Base-by-base conservation (phyloP, 257 asterid genomes). In the Asclepias syriaca region DNA sequence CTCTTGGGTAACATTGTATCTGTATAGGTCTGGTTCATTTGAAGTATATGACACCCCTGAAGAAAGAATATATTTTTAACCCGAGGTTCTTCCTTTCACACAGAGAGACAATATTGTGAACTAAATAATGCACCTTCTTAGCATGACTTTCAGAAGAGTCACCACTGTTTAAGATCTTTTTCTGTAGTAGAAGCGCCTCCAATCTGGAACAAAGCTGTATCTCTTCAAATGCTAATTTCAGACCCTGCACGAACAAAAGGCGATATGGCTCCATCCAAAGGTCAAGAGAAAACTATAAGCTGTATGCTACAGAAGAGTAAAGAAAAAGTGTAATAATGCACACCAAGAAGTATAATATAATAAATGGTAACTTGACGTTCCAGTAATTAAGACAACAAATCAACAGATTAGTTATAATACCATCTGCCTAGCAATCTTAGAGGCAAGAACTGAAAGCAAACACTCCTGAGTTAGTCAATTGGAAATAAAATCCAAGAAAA, bases 141-240 rank as follows among this genome's bases (percentile, higher is more conserved):
- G 55, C 66, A 75, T 82, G 90, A 75, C 66, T 79, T 64, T 74
- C 80, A 61, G 85, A 75, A 74, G 88, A 69, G 46, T 78, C 86
- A 65, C 81, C 84, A 60, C 34, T 78, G 56, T 74, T 81, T 53
- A 87, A 76, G 45, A 68, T 61, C 81, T 89, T 91, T 84, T 91
- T 89, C 76, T 78, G 81, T 68, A 68, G 61, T 63, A 90, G 74
- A 83, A 91, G 93, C 69, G 82, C 93, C 75, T 87, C 92, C 85
- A 91, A 67, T 70, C 84, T 84, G 58, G 96, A 86, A 81, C 89
- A 94, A 65, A 82, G 83, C 57, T 77, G 86, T 71, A 88, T 72
- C 65, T 83, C 88, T 63, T 78, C 81, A 76, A 87, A 84, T 54
- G 87, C 90, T 65, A 82, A 90, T 72, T 94, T 84, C 74, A 87